phyloP scores from a whole-genome alignment of 2,329 filamentous ascomycete species.

The Phaeoacremonium minimum region DNA sequence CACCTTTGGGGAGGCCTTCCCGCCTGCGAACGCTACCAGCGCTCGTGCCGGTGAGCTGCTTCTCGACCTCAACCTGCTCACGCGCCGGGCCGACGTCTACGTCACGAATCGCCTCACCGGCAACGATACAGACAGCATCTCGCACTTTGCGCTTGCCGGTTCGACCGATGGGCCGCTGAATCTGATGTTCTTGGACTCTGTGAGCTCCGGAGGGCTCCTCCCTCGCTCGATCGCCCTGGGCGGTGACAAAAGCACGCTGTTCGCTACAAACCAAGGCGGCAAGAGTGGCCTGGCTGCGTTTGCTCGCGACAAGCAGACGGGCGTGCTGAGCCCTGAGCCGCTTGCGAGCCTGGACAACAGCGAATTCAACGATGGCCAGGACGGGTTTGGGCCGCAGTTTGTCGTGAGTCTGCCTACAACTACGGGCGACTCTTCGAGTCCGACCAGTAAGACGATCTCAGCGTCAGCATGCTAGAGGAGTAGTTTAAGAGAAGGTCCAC shows the following conservation, averaged over 20 bases:
- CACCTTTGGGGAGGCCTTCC: constrained; percentile 30
- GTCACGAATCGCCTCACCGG: constrained; percentile 47
- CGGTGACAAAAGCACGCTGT: constrained; percentile 28
- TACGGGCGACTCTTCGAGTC: too few relatives aligned
- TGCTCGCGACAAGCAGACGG: constrained; percentile 18
- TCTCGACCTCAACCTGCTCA: constrained; percentile 19
- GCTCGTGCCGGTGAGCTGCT: constrained; percentile 42
- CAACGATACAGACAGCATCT: constrained; percentile 39
- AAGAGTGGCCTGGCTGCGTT: constrained; percentile 33
- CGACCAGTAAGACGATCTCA: too few relatives aligned
- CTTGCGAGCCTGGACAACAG: constrained; percentile 16
- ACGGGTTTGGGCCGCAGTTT: constrained; percentile 26
- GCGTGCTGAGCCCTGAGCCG: constrained; percentile 21
- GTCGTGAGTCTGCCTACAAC: too few relatives aligned
- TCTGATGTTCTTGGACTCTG: constrained; percentile 25
- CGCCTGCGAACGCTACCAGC: constrained; percentile 26
- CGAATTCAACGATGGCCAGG: constrained; percentile 1
- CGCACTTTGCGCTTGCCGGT: constrained; percentile 33
- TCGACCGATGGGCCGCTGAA: constrained; percentile 18
- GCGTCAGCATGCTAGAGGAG: too few relatives aligned
- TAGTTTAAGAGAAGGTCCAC: too few relatives aligned
- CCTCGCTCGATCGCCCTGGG: constrained; percentile 44
- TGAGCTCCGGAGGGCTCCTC: constrained; percentile 26
- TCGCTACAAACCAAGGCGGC: constrained; percentile 43
- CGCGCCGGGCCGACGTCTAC: constrained; percentile 36